Evolutionary conservation across 2,329 filamentous ascomycete species (phyloP), one percentile per base, ranked within the genome.

Genomic region (Talaromyces sp.): DNA sequence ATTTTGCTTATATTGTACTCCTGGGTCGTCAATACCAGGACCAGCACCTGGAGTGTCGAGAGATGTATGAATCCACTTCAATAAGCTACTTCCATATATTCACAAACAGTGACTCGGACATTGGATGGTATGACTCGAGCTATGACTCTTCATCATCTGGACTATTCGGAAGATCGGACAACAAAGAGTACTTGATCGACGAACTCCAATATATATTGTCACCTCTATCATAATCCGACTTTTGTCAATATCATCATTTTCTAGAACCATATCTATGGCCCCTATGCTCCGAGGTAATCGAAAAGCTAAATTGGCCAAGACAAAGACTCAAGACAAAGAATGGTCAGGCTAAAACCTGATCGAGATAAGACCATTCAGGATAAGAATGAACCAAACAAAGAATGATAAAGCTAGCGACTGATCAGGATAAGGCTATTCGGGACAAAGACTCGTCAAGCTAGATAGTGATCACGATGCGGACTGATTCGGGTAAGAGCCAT

Each of bases 41-140:
- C 9, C 22, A 50, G 47, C 7, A 31, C 35, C 8, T 37, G 35
- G 7, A 37, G 22, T 27, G 47, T 27, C 25, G 47, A 50, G 5
- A 50, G 15, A 15, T 27, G 22, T 27, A 50, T 52, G 3, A 19
- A 17, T 52, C 22, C 49, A 52, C 47, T 47, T 27, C 22, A 50
- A 50, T 31, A 15, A 50, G 47, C 22, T 50, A 31, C 11, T 50
- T 50, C 47, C 22, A 13, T 50, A 50, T 50, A n/a, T 50, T 22
- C 13, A 17, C 27, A 27, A 27, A 15, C 47, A 50, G 47, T 50
- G 13, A 31, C n/a, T 15, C 50, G 17, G 17, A 54, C 27, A 35
- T 54, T 10, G n/a, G 50, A 54, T 37, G 50, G 50, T 54, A 54
- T 54, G 50, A 54, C 50, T 54, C 50, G 31, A 35, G n/a, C n/a